These are phyloP conservation scores for Artomyces pyxidatus DNA, from an alignment of 768 basidiomycete species.

Conservation along the genomic window DNA sequence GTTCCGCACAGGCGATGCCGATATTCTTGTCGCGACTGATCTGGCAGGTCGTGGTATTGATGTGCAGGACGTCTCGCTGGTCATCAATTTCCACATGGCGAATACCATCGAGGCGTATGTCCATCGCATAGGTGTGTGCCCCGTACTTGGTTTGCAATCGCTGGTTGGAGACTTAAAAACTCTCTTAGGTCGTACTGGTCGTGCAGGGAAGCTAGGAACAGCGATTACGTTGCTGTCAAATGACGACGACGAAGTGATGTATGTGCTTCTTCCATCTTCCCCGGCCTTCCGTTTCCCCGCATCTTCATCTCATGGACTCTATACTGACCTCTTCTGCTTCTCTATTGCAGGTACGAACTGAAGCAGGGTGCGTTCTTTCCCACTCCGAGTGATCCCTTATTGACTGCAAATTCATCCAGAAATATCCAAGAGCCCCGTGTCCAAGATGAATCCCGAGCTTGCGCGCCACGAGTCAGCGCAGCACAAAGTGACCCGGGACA, in stretches of 20 bases:
- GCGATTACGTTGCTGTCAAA: slow-evolving; percentile 95
- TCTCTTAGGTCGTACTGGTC: slow-evolving; percentile 83
- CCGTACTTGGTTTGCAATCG: not conserved
- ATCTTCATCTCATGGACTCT: slow-evolving; percentile 1
- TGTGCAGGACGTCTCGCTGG: slow-evolving; percentile 91
- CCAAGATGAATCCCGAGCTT: slow-evolving; percentile 80
- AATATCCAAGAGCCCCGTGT: slow-evolving; percentile 90
- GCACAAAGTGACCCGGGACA: slow-evolving; percentile 85
- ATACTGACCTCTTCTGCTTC: slow-evolving; percentile 12
- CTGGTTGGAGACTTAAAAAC: slow-evolving; percentile 3
- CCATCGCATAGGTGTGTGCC: slow-evolving; percentile 82
- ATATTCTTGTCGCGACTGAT: slow-evolving; percentile 94
- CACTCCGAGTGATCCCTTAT: not conserved
- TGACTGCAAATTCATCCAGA: slow-evolving; percentile 36
- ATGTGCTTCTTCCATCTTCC: slow-evolving; percentile 41
- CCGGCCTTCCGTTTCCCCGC: not conserved
- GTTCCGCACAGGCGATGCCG: slow-evolving; percentile 76
- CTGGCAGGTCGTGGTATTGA: slow-evolving; percentile 98
- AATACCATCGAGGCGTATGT: slow-evolving; percentile 95
- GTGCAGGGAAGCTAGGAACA: slow-evolving; percentile 90
- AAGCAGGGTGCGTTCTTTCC: slow-evolving; percentile 66
- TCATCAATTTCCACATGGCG: slow-evolving; percentile 98
- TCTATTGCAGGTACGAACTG: slow-evolving; percentile 72
- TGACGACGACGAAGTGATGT: slow-evolving; percentile 96
- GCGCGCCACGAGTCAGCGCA: slow-evolving; percentile 90